Evolutionary conservation across 176 grass and related monocot genomes (phyloP), one percentile per base, ranked within the genome.

Genomic region (Aegilops umbellulata): DNA sequence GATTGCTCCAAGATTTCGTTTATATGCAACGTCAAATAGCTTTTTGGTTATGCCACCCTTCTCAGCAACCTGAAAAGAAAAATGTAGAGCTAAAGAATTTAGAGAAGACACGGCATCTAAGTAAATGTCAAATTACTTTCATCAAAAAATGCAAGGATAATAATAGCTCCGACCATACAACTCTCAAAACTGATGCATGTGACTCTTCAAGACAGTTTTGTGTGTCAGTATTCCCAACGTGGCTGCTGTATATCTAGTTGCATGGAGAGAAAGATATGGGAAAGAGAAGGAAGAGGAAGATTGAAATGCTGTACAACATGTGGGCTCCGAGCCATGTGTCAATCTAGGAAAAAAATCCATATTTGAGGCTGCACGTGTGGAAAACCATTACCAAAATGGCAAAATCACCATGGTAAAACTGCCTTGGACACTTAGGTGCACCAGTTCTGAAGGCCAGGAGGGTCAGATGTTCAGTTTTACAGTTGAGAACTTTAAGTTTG

Each of bases 11-110:
- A 94, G 81, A 68, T 89, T 91, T 78, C 95, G 70, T 17, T 83
- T 88, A 69, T 94, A 97, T 38, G 91, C 92, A 83, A 94, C 22
- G 81, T 94, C 78, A 74, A 97, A 97, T 60, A 97, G 39, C 39
- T 84, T 93, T 80, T 94, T 97, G 38, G 91, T 83, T 20, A 94
- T 65, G 5, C 92, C 92, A 84, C 95, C 92, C 86, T 94, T 94
- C 71, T 90, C 90, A 81, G 86, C 88, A 81, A 97, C 84, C 95
- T 97, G 83, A 69, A 89, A 85, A 81, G 31, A 82, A 67, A 39
- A 12, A 70, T 30, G 7, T n/a, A 20, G 6, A 82, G 65, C 10
- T 25, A 3, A 35, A 82, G 64, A 82, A 35, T 34, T 82, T 34
- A 69, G 39, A 24, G 53, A 87, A 83, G 65, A 90, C 46, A 26